Evolutionary conservation across 2,329 filamentous ascomycete species (phyloP).

Genomic region (Cladosporium colombiae): DNA sequence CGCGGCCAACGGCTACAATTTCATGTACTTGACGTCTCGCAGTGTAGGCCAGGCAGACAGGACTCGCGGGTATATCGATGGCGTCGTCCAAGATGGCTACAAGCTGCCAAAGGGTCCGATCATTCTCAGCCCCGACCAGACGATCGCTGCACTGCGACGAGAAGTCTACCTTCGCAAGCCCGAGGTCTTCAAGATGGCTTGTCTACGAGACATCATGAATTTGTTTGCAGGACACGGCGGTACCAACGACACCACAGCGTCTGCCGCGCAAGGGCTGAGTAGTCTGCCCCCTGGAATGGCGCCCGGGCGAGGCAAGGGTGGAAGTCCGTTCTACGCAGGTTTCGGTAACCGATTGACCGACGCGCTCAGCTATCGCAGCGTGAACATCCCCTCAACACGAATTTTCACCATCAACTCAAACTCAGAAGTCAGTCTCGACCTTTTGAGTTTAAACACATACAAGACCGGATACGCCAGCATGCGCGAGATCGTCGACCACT

Average conservation of each 20-base stretch:
- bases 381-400: slow-evolving; percentile 88
- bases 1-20: slow-evolving; percentile 92
- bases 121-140: slow-evolving; percentile 91
- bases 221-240: slow-evolving; percentile 61
- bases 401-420: slow-evolving; percentile 99
- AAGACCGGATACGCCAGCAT: slow-evolving; percentile 97
- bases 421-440: slow-evolving; percentile 87
- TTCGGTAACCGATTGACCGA: slow-evolving; percentile 97
- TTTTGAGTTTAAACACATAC: slow-evolving; percentile 88
- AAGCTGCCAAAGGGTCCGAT: slow-evolving; percentile 85
- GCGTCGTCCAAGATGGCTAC: slow-evolving; percentile 85
- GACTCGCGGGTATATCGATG: slow-evolving; percentile 84
- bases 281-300: slow-evolving; percentile 26
- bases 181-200: slow-evolving; percentile 99
- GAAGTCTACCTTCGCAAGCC: slow-evolving; percentile 96
- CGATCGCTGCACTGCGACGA: slow-evolving; percentile 85
- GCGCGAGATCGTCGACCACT: slow-evolving; percentile 95
- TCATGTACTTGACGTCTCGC: slow-evolving; percentile 94
- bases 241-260: slow-evolving; percentile 33
- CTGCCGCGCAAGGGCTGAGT: slow-evolving; percentile 30
- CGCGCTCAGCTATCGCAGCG: slow-evolving; percentile 90
- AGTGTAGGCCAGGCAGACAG: slow-evolving; percentile 92
- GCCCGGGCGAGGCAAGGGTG: slow-evolving; percentile 31
- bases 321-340: slow-evolving; percentile 85
- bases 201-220: slow-evolving; percentile 86